A percentile compares a stretch with the other conserved stretches of the same genome.
Evolutionary conservation across 352 stramenopile genomes (phyloP).

Genomic region (Paralagenidium karlingii): DNA sequence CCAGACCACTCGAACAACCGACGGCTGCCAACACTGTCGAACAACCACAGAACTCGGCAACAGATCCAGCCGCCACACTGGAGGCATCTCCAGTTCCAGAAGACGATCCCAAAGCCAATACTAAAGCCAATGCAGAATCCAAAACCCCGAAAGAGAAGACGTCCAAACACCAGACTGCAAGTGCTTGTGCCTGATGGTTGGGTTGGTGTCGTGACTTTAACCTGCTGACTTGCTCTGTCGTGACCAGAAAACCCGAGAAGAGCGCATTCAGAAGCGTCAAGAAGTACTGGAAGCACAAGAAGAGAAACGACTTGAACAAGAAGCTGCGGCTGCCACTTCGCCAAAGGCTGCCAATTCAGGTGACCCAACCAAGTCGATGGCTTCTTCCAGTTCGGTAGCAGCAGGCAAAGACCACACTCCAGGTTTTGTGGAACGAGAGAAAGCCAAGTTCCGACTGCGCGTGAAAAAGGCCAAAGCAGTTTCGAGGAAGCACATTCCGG

Average conservation of each 20-base stretch:
- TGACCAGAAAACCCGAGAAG: constrained; percentile 24
- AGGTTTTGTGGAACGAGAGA: constrained; percentile 42
- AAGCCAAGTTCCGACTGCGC: constrained; percentile 37
- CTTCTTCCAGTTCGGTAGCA: background rate
- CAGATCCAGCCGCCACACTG: no score
- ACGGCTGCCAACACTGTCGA: no score
- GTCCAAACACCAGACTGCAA: background rate
- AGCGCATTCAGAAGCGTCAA: constrained; percentile 38
- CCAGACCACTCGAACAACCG: no score
- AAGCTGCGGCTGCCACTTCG: background rate
- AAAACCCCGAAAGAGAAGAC: background rate
- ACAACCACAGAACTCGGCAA: no score
- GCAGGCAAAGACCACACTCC: background rate
- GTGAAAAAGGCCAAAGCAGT: constrained; percentile 37
- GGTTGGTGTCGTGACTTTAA: no score
- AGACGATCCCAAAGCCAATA: background rate
- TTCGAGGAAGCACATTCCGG: constrained; percentile 35
- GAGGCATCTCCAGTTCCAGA: no score
- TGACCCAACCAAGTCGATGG: background rate
- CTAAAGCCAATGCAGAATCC: background rate
- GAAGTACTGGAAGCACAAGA: constrained; percentile 46
- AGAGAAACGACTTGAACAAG: constrained; percentile 11
- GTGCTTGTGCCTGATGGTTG: no score
- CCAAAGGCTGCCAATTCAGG: background rate
- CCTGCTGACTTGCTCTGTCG: background rate